These are phyloP conservation scores for Discostella pseudostelligera DNA, from an alignment of 108 stramenopile genomes.

Conservation along the genomic window DNA sequence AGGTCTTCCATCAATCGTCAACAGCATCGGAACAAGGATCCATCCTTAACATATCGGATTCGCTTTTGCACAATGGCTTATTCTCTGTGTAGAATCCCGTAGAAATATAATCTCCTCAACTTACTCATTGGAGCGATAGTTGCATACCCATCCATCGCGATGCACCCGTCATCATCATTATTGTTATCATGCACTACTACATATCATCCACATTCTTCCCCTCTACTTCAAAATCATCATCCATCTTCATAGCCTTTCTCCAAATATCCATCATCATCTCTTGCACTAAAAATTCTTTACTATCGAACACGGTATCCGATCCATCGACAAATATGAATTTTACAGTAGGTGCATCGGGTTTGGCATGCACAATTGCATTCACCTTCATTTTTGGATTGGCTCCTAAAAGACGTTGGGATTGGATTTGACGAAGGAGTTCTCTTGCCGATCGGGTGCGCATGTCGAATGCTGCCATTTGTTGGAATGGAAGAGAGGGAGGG, in stretches of 20 bases:
- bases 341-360: constrained; percentile 56
- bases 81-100: too few relatives aligned
- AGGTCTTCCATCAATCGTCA: too few relatives aligned
- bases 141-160: too few relatives aligned
- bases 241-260: constrained; percentile 58
- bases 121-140: too few relatives aligned
- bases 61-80: too few relatives aligned
- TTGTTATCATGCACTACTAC: constrained; percentile 4
- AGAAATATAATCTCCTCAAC: too few relatives aligned
- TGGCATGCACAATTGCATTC: constrained; percentile 48
- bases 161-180: too few relatives aligned
- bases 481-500: neutral
- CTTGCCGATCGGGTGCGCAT: constrained; percentile 65
- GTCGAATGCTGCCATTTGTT: constrained; percentile 60
- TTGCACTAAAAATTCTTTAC: constrained; percentile 48
- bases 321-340: constrained; percentile 72
- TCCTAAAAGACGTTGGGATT: constrained; percentile 47
- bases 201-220: constrained; percentile 63
- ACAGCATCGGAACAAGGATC: too few relatives aligned
- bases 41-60: too few relatives aligned
- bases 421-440: constrained; percentile 73
- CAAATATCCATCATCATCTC: constrained; percentile 71
- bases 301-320: constrained; percentile 56
- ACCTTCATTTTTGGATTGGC: constrained; percentile 72
- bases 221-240: constrained; percentile 62